Percentiles rank a stretch among this genome's conserved stretches.
These are phyloP conservation scores for Scedosporium aurantiacum DNA, from an alignment of 2,329 filamentous ascomycete genomes.

Conservation along the genomic window DNA sequence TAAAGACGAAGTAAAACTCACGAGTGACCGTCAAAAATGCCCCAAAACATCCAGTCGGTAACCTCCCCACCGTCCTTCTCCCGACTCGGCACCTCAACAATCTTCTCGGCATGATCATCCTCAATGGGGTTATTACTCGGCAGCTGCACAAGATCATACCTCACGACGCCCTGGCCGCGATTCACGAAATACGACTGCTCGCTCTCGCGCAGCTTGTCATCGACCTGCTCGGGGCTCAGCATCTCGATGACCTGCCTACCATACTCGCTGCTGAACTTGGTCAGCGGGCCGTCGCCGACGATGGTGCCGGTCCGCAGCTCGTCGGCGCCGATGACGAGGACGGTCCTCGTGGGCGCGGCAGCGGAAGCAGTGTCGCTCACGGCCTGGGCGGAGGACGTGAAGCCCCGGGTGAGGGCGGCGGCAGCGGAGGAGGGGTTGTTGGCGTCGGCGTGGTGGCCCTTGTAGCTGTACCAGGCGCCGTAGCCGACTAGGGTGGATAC, in stretches of 20 bases:
- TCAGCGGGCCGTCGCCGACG: constrained; percentile 73
- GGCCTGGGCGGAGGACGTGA: constrained; percentile 12
- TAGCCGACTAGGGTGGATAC: constrained; percentile 61
- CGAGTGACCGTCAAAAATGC: constrained; percentile 95
- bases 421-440: constrained; percentile 21
- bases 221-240: constrained; percentile 90
- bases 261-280: constrained; percentile 76
- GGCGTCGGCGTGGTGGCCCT: constrained; percentile 23
- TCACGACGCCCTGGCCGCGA: constrained; percentile 78
- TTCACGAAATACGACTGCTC: constrained; percentile 89
- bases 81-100: constrained; percentile 71
- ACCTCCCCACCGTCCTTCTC: constrained; percentile 30
- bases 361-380: constrained; percentile 22
- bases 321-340: constrained; percentile 81
- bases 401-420: constrained; percentile 28
- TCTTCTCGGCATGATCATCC: constrained; percentile 96
- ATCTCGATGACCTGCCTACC: constrained; percentile 86
- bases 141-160: constrained; percentile 90
- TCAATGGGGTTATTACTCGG: constrained; percentile 97
- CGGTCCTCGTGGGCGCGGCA: constrained; percentile 46
- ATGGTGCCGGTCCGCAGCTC: constrained; percentile 83
- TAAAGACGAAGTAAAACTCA: constrained; percentile 32
- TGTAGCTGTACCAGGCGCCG: constrained; percentile 67
- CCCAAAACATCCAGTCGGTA: constrained; percentile 99
- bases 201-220: constrained; percentile 74